Evolutionary conservation across 345 rosid genomes (phyloP), one percentile per base, ranked within the genome.

Genomic region (Microcos paniculata): DNA sequence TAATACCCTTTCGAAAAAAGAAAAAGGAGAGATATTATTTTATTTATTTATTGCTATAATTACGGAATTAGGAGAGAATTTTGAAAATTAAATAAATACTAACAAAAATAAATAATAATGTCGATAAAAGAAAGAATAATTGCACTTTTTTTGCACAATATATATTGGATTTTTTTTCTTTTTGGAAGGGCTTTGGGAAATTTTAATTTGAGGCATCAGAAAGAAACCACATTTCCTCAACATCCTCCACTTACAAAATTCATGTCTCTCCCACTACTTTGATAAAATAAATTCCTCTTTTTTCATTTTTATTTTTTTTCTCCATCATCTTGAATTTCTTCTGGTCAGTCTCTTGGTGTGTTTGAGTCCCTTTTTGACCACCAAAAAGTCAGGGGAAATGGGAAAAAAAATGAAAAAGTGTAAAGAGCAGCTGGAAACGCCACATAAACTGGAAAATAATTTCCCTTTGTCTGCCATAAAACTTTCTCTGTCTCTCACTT

Each of bases 201-300:
- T 57, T 59, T 26, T 49, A 82, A 58, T 11, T 18, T 43, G 5
- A 58, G 71, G 78, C 71, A 74, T 45, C n/a, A n/a, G 48, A 71
- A 72, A 79, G 72, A 59, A 68, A 51, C 65, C 76, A 63, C 74
- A 69, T 70, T 30, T 63, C 80, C 72, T 30, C 76, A 28, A 31
- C 26, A 62, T 58, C 71, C 70, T 71, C 81, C 87, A 68, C 84
- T 80, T 31, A 8, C 73, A 55, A 71, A 40, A 66, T 75, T 63
- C 71, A 73, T 55, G 38, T 79, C 79, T 71, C 72, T 66, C 57
- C 82, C 86, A 73, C 83, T 53, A 77, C 76, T 71, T 40, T 14
- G 48, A 28, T 33, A 1, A 35, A 35, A 56, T 13, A 38, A 51
- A 24, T 16, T 6, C 16, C 48, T 35, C 28, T 40, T 21, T 46